phyloP scores from a whole-genome alignment of 1,284 basidiomycete species.

The Ustilago crameri region DNA sequence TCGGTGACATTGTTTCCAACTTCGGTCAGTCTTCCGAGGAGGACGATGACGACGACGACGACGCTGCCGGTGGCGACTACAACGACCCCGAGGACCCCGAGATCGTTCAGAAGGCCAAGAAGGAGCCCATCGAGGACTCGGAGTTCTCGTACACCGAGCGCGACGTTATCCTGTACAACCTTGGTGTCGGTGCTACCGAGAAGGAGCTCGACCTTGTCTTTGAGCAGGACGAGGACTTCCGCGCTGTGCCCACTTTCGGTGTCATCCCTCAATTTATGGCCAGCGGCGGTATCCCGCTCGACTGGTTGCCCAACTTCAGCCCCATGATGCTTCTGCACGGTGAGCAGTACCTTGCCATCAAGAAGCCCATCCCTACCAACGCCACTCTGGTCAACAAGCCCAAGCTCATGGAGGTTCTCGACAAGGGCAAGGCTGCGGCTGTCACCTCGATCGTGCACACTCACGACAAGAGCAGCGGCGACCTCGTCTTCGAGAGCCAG shows the following conservation, averaged over 20 bases:
- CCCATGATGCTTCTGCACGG: constrained; percentile 98
- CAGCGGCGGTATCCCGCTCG: constrained; percentile 71
- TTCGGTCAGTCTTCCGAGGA: constrained; percentile 52
- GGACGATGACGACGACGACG: constrained; percentile 61
- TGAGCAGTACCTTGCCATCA: constrained; percentile 93
- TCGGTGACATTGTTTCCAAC: constrained; percentile 65
- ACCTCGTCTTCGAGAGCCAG: constrained; percentile 90
- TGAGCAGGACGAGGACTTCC: constrained; percentile 88
- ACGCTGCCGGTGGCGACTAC: constrained; percentile 70
- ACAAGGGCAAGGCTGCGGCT: constrained; percentile 65
- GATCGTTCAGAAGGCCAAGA: constrained; percentile 85
- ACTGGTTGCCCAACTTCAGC: constrained; percentile 91
- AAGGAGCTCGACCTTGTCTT: constrained; percentile 91
- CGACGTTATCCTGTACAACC: constrained; percentile 94
- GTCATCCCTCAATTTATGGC: constrained; percentile 88
- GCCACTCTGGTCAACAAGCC: constrained; percentile 84
- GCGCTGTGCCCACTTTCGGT: constrained; percentile 89
- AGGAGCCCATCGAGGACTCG: constrained; percentile 67
- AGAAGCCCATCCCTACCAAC: constrained; percentile 85
- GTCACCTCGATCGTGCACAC: constrained; percentile 52
- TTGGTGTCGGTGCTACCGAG: constrained; percentile 93
- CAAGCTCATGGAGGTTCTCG: constrained; percentile 72
- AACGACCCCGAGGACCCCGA: constrained; percentile 85
- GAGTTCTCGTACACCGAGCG: constrained; percentile 79
- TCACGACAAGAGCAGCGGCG: constrained; percentile 73